phyloP scores from a whole-genome alignment of 2,329 filamentous ascomycete species.

The Ophiostoma angusticollis region DNA sequence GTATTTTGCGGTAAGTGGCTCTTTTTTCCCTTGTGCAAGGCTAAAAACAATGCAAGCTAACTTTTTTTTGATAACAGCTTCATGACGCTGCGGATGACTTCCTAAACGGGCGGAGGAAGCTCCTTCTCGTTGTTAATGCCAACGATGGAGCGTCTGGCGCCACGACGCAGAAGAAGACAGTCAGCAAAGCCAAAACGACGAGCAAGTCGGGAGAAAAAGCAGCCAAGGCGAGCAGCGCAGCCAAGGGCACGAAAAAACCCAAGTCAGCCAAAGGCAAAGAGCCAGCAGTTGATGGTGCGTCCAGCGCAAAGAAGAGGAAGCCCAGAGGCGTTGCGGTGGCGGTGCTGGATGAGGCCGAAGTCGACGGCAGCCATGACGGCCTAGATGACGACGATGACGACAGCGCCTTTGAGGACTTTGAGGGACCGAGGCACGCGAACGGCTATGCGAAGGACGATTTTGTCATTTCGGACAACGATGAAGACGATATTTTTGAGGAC shows the following conservation, averaged over 20 bases:
- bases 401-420: constrained; percentile 26
- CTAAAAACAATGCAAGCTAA: neutral
- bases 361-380: constrained; percentile 15
- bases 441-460: constrained; percentile 33
- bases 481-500: constrained; percentile 20
- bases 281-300: too few species aligned
- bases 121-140: constrained; percentile 29
- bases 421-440: constrained; percentile 22
- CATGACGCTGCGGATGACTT: constrained; percentile 31
- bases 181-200: neutral
- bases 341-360: constrained; percentile 22
- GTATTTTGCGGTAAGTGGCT: constrained; percentile 52
- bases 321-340: constrained; percentile 8
- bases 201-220: constrained; percentile 4
- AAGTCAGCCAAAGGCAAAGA: constrained; percentile 2
- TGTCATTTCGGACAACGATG: constrained; percentile 26
- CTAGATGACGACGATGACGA: constrained; percentile 26
- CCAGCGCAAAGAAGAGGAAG: constrained; percentile 4
- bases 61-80: constrained; percentile 17
- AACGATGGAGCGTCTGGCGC: constrained; percentile 13
- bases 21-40: constrained; percentile 10
- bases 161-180: neutral
- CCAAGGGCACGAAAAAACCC: too few species aligned
- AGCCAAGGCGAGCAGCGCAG: neutral
- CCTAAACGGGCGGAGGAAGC: constrained; percentile 29